A percentile compares a stretch with the other conserved stretches of the same genome.
These are phyloP conservation scores for Xenoacremonium recifei DNA, from an alignment of 2,329 filamentous ascomycete genomes.

Conservation along the genomic window DNA sequence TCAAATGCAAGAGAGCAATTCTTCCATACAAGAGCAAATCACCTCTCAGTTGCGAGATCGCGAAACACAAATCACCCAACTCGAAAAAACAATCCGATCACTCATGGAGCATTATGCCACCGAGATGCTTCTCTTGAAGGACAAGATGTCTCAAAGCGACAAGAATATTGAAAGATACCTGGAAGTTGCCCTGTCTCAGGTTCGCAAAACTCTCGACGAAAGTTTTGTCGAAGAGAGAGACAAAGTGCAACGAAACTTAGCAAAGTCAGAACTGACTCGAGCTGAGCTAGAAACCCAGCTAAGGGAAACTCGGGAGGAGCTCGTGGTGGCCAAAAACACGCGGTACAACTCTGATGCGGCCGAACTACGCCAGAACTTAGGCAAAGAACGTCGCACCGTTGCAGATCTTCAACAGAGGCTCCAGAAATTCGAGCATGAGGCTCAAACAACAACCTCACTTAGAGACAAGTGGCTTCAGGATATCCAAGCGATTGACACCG, in stretches of 20 bases:
- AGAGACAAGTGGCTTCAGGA: conserved; percentile 27
- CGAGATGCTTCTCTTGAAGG: conserved; percentile 17
- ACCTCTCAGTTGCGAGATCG: conserved; percentile 16
- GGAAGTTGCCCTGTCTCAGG: conserved; percentile 12
- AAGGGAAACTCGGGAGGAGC: conserved; percentile 15
- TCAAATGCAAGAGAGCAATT: conserved; percentile 3
- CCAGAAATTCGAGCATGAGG: conserved; percentile 18
- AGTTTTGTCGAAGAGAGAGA: conserved; percentile 20
- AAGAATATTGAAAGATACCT: conserved; percentile 16
- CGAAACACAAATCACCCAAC: conserved; percentile 15
- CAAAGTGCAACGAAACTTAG: conserved; percentile 15
- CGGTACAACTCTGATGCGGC: neutral
- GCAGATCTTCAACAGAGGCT: conserved; percentile 18
- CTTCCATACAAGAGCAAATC: conserved; percentile 10
- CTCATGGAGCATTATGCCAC: conserved; percentile 14
- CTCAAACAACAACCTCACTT: conserved; percentile 16
- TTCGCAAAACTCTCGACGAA: conserved; percentile 20
- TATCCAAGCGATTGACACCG: conserved; percentile 22
- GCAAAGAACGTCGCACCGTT: conserved; percentile 10
- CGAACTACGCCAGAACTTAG: conserved; percentile 7
- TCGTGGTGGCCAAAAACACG: conserved; percentile 5
- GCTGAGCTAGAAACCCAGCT: conserved; percentile 18
- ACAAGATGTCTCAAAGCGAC: conserved; percentile 7
- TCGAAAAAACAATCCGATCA: conserved; percentile 19
- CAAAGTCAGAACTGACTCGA: conserved; percentile 12